Conservation (phyloP, 352 stramenopile species). For the Phytopythium delawarense region DNA sequence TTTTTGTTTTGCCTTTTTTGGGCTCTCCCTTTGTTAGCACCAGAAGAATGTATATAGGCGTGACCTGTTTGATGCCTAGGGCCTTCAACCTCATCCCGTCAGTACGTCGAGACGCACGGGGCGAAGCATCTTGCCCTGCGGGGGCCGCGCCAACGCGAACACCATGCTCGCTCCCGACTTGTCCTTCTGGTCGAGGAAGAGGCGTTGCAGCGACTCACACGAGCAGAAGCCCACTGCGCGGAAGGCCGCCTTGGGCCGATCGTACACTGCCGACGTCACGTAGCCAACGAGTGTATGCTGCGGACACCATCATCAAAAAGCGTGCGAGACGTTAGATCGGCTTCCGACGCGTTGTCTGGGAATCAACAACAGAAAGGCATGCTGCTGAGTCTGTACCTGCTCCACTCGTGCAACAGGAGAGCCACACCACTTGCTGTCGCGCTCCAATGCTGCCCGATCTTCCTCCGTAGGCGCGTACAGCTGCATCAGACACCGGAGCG, state of each 20-base stretch:
- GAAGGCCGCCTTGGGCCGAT: slow-evolving; percentile 63
- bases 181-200: slow-evolving; percentile 29
- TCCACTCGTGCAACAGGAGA: slow-evolving; percentile 14
- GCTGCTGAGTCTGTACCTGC: slow-evolving; percentile 12
- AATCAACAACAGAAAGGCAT: not conserved
- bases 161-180: slow-evolving; percentile 7
- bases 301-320: slow-evolving; percentile 2
- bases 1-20: slow-evolving; percentile 1
- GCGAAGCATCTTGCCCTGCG: slow-evolving; percentile 47
- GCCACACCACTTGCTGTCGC: slow-evolving; percentile 34
- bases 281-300: slow-evolving; percentile 51
- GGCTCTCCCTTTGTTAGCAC: slow-evolving; percentile 2
- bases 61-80: not conserved
- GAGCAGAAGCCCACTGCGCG: slow-evolving; percentile 60
- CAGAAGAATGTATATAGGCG: slow-evolving; percentile 14
- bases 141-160: slow-evolving; percentile 48
- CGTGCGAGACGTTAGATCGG: slow-evolving; percentile 4
- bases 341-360: no score
- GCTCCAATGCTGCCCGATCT: slow-evolving; percentile 19
- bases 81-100: not conserved
- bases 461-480: slow-evolving; percentile 27
- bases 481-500: not conserved
- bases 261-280: slow-evolving; percentile 76
- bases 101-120: slow-evolving; percentile 26
- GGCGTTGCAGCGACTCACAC: slow-evolving; percentile 55